Base-by-base conservation (phyloP, 345 rosid species). In the Aegle marmelos region DNA sequence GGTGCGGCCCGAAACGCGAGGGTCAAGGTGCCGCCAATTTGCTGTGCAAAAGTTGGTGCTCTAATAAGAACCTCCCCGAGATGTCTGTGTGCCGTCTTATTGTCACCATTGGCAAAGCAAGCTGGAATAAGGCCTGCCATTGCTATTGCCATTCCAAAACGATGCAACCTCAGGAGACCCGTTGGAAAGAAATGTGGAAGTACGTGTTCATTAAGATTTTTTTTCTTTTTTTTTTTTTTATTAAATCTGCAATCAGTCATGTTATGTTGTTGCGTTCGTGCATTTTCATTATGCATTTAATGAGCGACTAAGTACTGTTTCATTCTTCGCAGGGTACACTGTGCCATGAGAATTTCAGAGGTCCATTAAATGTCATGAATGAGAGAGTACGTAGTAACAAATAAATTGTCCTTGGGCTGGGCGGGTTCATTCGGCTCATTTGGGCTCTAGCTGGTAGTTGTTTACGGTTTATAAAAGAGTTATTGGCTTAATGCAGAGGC, bases 161-260 rank as follows among this genome's bases (percentile, higher is more conserved):
- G 97, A 27, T 94, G 98, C 91, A 89, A 87, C 85, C 91, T 94
- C 56, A 83, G 91, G 79, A 86, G 98, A 72, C 87, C 85, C 0
- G 85, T 76, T 31, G 97, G 97, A 65, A 94, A 91, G 76, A 86
- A 92, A 80, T 94, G 98, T 81, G 98, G 98, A 82, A 88, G 98
- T 93, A 89, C 81, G 90, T 59, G 50, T 45, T 3, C 50, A 9
- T 41, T 41, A 41, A 41, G 50, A 41, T 0, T 31, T 6, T 3
- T 64, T 31, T 63, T 7, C 9, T 25, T 60, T 28, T 28, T 25
- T 3, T 64, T 31, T 63, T 7, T 24, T 25, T 60, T 28, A 14
- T 25, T 27, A 0, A 41, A 41, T 41, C 11, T 41, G 16, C 50
- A 50, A 50, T 4, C 4, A 16, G 21, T 5, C 57, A 5, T 53